Evolutionary conservation across 768 basidiomycete species (phyloP).

Genomic region (Hygrocybe coccinea): DNA sequence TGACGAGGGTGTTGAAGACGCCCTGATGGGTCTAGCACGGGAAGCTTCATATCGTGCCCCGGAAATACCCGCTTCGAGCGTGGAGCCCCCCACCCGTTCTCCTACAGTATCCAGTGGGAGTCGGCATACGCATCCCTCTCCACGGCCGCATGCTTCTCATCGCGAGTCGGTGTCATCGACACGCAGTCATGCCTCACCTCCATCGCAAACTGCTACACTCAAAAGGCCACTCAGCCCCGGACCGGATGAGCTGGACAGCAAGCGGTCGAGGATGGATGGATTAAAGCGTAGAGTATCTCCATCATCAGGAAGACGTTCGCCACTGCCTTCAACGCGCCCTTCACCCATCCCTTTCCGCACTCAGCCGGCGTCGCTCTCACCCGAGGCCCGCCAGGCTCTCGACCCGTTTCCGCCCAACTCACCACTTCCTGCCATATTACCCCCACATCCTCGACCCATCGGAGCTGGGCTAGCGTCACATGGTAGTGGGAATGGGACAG

Average conservation of each 20-base stretch:
- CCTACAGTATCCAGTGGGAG: slow-evolving; percentile 57
- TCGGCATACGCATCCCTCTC: slow-evolving; percentile 46
- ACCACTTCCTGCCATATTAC: slow-evolving; percentile 55
- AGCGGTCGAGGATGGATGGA: slow-evolving; percentile 60
- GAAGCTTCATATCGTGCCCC: slow-evolving; percentile 37
- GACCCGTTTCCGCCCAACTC: slow-evolving; percentile 48
- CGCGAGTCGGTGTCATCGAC: slow-evolving; percentile 66
- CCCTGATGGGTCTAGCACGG: slow-evolving; percentile 62
- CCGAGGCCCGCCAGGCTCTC: slow-evolving; percentile 51
- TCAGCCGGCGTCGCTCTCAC: slow-evolving; percentile 64
- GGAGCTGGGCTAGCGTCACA: slow-evolving; percentile 49
- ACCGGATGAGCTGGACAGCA: slow-evolving; percentile 53
- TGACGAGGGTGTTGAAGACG: slow-evolving; percentile 81
- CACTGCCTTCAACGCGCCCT: slow-evolving; percentile 55
- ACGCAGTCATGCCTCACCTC: slow-evolving; percentile 60
- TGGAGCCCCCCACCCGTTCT: slow-evolving; percentile 44
- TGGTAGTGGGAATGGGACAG: slow-evolving; percentile 16
- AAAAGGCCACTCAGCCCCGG: slow-evolving; percentile 70
- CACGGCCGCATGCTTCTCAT: slow-evolving; percentile 48
- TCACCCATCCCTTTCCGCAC: slow-evolving; percentile 73
- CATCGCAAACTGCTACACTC: slow-evolving; percentile 39
- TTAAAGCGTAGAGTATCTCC: slow-evolving; percentile 52
- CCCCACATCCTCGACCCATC: slow-evolving; percentile 71
- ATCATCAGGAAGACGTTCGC: slow-evolving; percentile 46
- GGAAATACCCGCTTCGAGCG: slow-evolving; percentile 24